A percentile compares a stretch with the other conserved stretches of the same genome.
These are phyloP conservation scores for Tetracladium marchalianum DNA, from an alignment of 495 filamentous ascomycete species.

Conservation along the genomic window DNA sequence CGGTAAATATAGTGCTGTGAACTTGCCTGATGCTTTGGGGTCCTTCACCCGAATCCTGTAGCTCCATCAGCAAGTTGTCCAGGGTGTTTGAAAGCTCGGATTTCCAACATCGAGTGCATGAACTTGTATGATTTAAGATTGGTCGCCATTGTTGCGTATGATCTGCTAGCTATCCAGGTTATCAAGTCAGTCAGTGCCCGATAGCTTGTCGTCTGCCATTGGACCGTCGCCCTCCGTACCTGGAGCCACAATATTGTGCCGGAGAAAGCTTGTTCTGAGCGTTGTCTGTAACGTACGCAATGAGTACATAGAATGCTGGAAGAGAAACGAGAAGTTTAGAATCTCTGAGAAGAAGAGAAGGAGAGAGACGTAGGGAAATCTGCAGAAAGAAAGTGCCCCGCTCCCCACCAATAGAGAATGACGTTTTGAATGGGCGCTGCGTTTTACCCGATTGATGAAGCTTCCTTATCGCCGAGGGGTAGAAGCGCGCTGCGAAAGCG, in stretches of 20 bases:
- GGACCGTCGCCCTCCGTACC: conserved; percentile 6
- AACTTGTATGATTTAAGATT: conserved; percentile 78
- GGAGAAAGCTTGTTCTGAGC: conserved; percentile 6
- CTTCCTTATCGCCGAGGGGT: too few relatives aligned
- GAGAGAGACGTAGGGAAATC: neutral
- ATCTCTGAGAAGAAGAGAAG: neutral
- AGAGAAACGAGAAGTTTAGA: neutral
- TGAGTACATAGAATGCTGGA: conserved; percentile 5
- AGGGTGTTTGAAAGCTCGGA: conserved; percentile 2
- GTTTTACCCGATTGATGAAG: too few relatives aligned
- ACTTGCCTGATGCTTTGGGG: conserved; percentile 64
- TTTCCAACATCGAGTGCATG: conserved; percentile 65
- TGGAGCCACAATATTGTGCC: conserved; percentile 6
- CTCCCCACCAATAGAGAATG: too few relatives aligned
- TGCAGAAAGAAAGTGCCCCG: neutral
- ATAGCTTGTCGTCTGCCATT: neutral
- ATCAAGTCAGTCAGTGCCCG: neutral
- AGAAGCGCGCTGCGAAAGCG: too few relatives aligned
- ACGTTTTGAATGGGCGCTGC: neutral
- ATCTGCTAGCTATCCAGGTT: conserved; percentile 14
- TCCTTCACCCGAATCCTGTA: conserved; percentile 90
- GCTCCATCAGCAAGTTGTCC: conserved; percentile 21
- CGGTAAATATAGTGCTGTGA: neutral
- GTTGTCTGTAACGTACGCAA: conserved; percentile 8
- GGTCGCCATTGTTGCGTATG: conserved; percentile 52